Base-by-base conservation (phyloP, 2,329 filamentous ascomycete species). In the Trichoderma polysporum region DNA sequence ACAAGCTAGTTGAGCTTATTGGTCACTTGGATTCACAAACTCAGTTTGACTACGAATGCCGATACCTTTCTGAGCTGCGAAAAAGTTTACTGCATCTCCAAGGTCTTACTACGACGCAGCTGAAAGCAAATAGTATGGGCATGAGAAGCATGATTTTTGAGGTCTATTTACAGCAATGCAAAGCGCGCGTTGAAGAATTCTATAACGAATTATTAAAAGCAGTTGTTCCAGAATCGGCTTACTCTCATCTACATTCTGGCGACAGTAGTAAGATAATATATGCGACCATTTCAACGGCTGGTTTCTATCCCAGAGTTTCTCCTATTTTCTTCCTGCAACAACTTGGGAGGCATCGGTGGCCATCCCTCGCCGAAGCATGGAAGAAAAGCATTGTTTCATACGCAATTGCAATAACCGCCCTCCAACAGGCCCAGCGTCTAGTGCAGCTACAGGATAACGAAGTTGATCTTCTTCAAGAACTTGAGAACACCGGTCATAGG, bases 401-500 rank as follows among this genome's bases (percentile, higher is more conserved):
- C 25, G 56, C 31, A 27, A 15, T 47, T 19, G 56, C 56, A 47
- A 59, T 47, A 41, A 29, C 56, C 35, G 25, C 22, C 37, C 37
- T 59, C 15, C 56, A 59, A 19, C 56, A 59, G 25, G 56, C 56
- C 8, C 37, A 47, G 10, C 37, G 56, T 4, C 29, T 59, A 9
- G 37, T 59, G 17, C 19, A 31, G 2, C 17, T 73, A 7, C 47
- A 35, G 10, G 41, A 45, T 45, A 45, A 22, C 41, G 41, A 45
- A 12, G 6, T 45, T 22, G 41, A 45, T 45, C 41, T 45, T 19
- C 10, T 45, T 10, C n/a, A 45, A 45, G 41, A 45, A 45, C 41
- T 45, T 45, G 41, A 45, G n/a, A 45, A 45, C 6, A 45, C 39
- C 39, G 88, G 88, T 0, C 87, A 88, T 68, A 70, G 72, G 1